A percentile compares a stretch with the other conserved stretches of the same genome.
Evolutionary conservation across 768 basidiomycete species (phyloP).

Genomic region (Suillus weaverae): DNA sequence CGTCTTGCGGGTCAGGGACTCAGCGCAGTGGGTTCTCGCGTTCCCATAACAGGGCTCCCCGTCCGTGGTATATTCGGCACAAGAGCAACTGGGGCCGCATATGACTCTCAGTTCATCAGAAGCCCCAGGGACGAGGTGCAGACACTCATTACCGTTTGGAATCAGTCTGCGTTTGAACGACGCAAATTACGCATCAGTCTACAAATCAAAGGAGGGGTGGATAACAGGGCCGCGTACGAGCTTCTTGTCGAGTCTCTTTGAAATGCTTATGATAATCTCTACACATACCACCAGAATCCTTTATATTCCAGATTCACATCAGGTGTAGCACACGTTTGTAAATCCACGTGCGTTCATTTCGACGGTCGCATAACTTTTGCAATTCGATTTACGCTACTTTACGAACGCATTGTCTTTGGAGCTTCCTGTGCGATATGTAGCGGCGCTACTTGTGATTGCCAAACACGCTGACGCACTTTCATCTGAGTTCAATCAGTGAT

Average conservation of each 20-base stretch:
- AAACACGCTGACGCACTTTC: not conserved
- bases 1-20: conserved; percentile 24
- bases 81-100: conserved; percentile 15
- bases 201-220: conserved; percentile 8
- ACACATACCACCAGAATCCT: too few species aligned
- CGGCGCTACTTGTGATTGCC: not conserved
- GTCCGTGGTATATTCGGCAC: conserved; percentile 19
- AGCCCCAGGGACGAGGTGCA: conserved; percentile 22
- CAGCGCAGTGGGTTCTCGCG: conserved; percentile 24
- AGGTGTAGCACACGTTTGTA: not conserved
- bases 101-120: conserved; percentile 22
- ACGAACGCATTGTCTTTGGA: not conserved
- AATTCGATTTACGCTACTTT: not conserved
- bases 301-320: not conserved
- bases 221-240: conserved; percentile 10
- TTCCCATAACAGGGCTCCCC: conserved; percentile 17
- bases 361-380: not conserved
- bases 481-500: not conserved
- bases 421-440: not conserved
- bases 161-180: conserved; percentile 33
- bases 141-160: conserved; percentile 30
- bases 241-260: conserved; percentile 30
- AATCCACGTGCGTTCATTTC: not conserved
- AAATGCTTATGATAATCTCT: not conserved
- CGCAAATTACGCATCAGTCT: conserved; percentile 28